Evolutionary conservation across 306 rosid genomes (phyloP).

Genomic region (Lathyrus tuberosus): DNA sequence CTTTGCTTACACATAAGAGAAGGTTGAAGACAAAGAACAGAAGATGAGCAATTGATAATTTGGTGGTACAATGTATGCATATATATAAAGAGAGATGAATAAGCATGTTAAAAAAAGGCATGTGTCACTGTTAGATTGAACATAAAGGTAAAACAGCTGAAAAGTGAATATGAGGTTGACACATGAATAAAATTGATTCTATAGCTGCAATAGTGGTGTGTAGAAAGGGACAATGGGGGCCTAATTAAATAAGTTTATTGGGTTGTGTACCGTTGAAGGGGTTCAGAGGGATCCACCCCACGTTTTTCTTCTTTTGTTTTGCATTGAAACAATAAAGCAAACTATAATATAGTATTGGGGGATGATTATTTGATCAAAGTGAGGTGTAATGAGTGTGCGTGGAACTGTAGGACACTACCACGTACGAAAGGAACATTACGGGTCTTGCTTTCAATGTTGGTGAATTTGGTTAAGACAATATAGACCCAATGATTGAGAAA

Average conservation of each 20-base stretch:
- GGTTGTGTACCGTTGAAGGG: constrained; percentile 19
- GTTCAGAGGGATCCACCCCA: constrained; percentile 26
- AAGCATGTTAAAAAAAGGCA: constrained; percentile 9
- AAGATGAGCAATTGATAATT: constrained; percentile 21
- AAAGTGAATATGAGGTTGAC: background rate
- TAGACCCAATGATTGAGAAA: constrained; percentile 28
- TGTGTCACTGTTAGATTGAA: constrained; percentile 28
- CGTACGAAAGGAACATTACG: background rate
- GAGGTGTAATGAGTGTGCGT: constrained; percentile 45
- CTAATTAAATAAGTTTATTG: constrained; percentile 17
- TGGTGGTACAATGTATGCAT: constrained; percentile 7
- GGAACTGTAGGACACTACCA: constrained; percentile 32
- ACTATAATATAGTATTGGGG: constrained; percentile 20
- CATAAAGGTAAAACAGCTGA: background rate
- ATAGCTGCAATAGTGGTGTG: constrained; percentile 32
- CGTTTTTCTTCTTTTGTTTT: constrained; percentile 1
- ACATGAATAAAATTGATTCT: constrained; percentile 30
- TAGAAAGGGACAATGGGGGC: constrained; percentile 31
- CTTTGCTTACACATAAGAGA: background rate
- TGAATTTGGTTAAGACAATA: constrained; percentile 26
- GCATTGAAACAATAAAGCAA: constrained; percentile 20
- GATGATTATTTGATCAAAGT: background rate
- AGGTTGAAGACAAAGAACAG: background rate
- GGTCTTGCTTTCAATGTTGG: constrained; percentile 19
- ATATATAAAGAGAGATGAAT: constrained; percentile 28